phyloP scores from a whole-genome alignment of 2,329 filamentous ascomycete species.

The Fusarium euwallaceae region DNA sequence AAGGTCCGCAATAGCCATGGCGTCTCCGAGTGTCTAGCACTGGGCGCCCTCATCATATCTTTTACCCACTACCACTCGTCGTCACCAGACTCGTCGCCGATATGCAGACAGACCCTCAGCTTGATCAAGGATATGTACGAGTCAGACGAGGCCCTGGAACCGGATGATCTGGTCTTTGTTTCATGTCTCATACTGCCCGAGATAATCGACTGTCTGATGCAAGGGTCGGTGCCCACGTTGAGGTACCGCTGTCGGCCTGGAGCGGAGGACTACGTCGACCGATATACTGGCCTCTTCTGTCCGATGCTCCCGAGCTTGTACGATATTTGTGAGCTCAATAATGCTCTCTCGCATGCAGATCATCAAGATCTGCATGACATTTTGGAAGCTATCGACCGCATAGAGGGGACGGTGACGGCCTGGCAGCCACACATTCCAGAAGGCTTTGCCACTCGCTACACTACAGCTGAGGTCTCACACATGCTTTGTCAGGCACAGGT shows the following conservation, averaged over 20 bases:
- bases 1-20: slow-evolving; percentile 12
- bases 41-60: slow-evolving; percentile 36
- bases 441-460: slow-evolving; percentile 35
- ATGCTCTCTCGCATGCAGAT: slow-evolving; percentile 12
- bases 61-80: slow-evolving; percentile 32
- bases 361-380: slow-evolving; percentile 7
- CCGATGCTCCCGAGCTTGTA: slow-evolving; percentile 44
- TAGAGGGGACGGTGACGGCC: slow-evolving; percentile 26
- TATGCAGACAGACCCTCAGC: slow-evolving; percentile 38
- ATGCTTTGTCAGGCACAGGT: slow-evolving; percentile 48
- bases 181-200: slow-evolving; percentile 42
- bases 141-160: neutral
- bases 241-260: slow-evolving; percentile 25
- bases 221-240: slow-evolving; percentile 37
- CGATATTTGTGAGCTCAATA: slow-evolving; percentile 44
- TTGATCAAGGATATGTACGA: slow-evolving; percentile 38
- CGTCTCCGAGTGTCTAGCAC: slow-evolving; percentile 33
- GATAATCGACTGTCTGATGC: slow-evolving; percentile 42
- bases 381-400: slow-evolving; percentile 4
- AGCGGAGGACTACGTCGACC: slow-evolving; percentile 35
- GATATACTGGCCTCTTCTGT: slow-evolving; percentile 43
- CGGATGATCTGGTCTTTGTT: slow-evolving; percentile 31
- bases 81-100: slow-evolving; percentile 18
- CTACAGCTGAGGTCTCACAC: slow-evolving; percentile 41
- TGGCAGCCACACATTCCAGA: slow-evolving; percentile 43